These are phyloP conservation scores for Fereydounia khargensis DNA, from an alignment of 1,284 basidiomycete species.

Conservation along the genomic window DNA sequence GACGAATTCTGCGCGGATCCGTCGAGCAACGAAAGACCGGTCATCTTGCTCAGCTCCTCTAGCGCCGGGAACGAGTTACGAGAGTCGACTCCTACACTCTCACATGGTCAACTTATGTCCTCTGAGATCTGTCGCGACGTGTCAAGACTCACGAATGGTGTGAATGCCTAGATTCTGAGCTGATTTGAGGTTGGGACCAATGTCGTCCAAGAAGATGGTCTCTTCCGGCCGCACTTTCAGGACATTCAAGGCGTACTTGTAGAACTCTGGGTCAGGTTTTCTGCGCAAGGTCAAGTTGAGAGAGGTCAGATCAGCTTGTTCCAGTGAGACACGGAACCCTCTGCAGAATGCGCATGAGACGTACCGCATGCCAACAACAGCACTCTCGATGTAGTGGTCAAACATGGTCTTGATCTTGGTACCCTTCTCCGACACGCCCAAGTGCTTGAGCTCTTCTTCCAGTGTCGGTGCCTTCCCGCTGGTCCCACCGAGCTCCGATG, in stretches of 20 bases:
- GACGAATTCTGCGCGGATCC: conserved; percentile 2
- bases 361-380: conserved; percentile 54
- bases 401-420: conserved; percentile 46
- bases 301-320: no score
- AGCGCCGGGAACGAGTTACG: conserved; percentile 25
- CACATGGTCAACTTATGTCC: no score
- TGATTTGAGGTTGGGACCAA: conserved; percentile 56
- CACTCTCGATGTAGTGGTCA: conserved; percentile 56
- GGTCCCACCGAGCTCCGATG: conserved; percentile 1
- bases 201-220: conserved; percentile 58
- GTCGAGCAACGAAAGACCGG: conserved; percentile 24
- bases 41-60: conserved; percentile 23
- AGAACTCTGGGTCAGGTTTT: conserved; percentile 58
- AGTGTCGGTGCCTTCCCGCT: conserved; percentile 15
- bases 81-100: no score
- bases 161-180: conserved; percentile 55
- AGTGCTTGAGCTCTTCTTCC: conserved; percentile 41
- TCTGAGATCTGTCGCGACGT: no score
- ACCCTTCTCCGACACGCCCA: conserved; percentile 31
- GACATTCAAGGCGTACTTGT: conserved; percentile 49
- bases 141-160: conserved; percentile 58
- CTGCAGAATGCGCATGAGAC: no score
- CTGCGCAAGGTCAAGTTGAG: no score
- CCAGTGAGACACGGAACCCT: no score
- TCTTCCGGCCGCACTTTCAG: conserved; percentile 49